Evolutionary conservation across 495 filamentous ascomycete species (phyloP).

Genomic region (Annulohypoxylon nitens): DNA sequence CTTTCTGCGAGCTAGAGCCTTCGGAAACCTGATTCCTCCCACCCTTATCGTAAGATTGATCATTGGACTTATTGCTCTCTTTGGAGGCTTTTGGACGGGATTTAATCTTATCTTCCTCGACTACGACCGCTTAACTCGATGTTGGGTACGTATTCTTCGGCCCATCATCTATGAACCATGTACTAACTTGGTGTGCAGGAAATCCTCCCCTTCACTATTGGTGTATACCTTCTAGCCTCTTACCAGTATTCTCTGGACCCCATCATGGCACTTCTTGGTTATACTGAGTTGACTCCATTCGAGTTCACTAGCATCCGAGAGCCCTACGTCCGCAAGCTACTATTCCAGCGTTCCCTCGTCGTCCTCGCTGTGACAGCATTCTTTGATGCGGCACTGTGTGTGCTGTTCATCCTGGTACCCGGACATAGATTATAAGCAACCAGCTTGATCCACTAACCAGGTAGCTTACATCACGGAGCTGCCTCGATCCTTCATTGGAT

Average conservation of each 20-base stretch:
- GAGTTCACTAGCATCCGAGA: conserved; percentile 87
- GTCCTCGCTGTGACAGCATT: conserved; percentile 78
- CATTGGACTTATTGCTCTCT: conserved; percentile 86
- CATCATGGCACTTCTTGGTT: conserved; percentile 85
- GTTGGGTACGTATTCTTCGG: conserved; percentile 75
- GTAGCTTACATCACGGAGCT: conserved; percentile 4
- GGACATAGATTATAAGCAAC: conserved; percentile 78
- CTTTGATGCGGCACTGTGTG: conserved; percentile 79
- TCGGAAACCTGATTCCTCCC: conserved; percentile 93
- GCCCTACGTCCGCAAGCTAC: conserved; percentile 85
- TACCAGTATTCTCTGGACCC: conserved; percentile 97
- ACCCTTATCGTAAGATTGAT: conserved; percentile 86
- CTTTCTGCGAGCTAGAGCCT: conserved; percentile 92
- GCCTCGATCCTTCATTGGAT: conserved; percentile 24
- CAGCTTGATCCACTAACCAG: background rate
- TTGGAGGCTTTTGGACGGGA: conserved; percentile 92
- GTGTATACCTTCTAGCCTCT: conserved; percentile 85
- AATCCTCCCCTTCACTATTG: conserved; percentile 92
- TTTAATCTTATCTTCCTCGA: conserved; percentile 94
- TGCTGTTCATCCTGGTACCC: conserved; percentile 92
- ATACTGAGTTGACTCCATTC: conserved; percentile 96
- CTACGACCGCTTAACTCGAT: conserved; percentile 76
- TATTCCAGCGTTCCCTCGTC: conserved; percentile 83
- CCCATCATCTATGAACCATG: background rate
- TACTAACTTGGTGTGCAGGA: conserved; percentile 65